Percentiles rank a stretch among this genome's conserved stretches.
phyloP scores from a whole-genome alignment of 176 grass and related monocot genomes.

The Bolboschoenus planiculmis region DNA sequence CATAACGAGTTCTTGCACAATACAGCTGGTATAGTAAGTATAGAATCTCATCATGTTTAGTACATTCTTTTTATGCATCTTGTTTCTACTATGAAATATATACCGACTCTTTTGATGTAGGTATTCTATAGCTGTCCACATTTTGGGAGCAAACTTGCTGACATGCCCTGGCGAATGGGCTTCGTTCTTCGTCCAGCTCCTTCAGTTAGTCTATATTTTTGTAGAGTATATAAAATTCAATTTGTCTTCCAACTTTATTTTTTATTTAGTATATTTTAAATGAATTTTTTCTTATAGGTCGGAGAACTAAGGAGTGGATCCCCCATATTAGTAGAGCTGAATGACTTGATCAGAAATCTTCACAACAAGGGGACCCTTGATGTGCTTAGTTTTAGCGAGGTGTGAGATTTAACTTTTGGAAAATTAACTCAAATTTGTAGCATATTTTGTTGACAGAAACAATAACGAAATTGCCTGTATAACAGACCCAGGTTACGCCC shows the following conservation, averaged over 20 bases:
- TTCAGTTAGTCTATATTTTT: slow-evolving; percentile 45
- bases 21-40: slow-evolving; percentile 74
- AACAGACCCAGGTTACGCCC: slow-evolving; percentile 85
- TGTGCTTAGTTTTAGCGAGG: slow-evolving; percentile 98
- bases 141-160: slow-evolving; percentile 98
- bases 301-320: slow-evolving; percentile 94
- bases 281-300: slow-evolving; percentile 41
- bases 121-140: slow-evolving; percentile 97
- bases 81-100: slow-evolving; percentile 13
- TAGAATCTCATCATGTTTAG: background rate
- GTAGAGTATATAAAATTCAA: background rate
- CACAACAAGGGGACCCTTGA: slow-evolving; percentile 68
- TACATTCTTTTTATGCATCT: slow-evolving; percentile 17
- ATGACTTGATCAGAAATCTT: slow-evolving; percentile 67
- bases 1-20: slow-evolving; percentile 69
- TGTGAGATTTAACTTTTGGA: slow-evolving; percentile 17
- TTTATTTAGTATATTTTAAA: background rate
- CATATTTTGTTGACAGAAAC: background rate
- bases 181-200: slow-evolving; percentile 88
- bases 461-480: slow-evolving; percentile 28
- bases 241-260: background rate
- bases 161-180: slow-evolving; percentile 99
- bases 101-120: slow-evolving; percentile 25
- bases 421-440: background rate
- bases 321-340: slow-evolving; percentile 80